Base-by-base conservation (phyloP, 129 eudicot species). In the Flaveria robusta region DNA sequence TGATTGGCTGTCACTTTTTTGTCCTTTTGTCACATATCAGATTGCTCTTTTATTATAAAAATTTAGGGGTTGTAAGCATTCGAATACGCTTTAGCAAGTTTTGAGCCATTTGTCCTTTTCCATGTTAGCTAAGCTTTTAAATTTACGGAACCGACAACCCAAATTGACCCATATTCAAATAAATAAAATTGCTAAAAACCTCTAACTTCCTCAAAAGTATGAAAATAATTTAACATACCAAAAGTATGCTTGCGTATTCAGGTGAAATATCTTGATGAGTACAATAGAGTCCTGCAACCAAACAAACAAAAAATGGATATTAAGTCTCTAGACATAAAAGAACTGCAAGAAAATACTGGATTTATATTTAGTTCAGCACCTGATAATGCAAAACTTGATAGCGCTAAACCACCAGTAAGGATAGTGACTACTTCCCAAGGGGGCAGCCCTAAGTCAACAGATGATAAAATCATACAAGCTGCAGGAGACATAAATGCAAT, bases 261-360 rank as follows among this genome's bases (percentile, higher is more conserved):
- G 96, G 96, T 42, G 98, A 94, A 39, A 94, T 94, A 77, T 94
- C 98, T 91, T 94, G 98, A 82, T 94, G 98, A 5, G 97, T 94
- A 64, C 98, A 94, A 76, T 94, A 94, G 16, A 94, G 88, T 70
- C 98, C 98, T 94, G 85, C 73, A 77, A 65, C 24, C 34, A 81
- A 81, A 82, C 54, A 86, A 75, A 81, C 15, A 12, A 79, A 2
- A 37, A 67, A 34, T 18, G 51, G 60, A 34, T 20, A 34, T 26
- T 62, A 50, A 60, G 62, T 66, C 49, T 67, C 74, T 16, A 6
- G 69, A 71, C 72, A 5, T 27, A 43, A 20, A 45, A 34, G 7
- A 73, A 49, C 43, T 6, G 29, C 60, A 31, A 20, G 37, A 22
- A 20, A 58, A 9, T 2, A 54, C 63, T 12, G 22, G 24, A 49